These are phyloP conservation scores for Chaetomium tenue DNA, from an alignment of 495 filamentous ascomycete genomes.

Conservation along the genomic window DNA sequence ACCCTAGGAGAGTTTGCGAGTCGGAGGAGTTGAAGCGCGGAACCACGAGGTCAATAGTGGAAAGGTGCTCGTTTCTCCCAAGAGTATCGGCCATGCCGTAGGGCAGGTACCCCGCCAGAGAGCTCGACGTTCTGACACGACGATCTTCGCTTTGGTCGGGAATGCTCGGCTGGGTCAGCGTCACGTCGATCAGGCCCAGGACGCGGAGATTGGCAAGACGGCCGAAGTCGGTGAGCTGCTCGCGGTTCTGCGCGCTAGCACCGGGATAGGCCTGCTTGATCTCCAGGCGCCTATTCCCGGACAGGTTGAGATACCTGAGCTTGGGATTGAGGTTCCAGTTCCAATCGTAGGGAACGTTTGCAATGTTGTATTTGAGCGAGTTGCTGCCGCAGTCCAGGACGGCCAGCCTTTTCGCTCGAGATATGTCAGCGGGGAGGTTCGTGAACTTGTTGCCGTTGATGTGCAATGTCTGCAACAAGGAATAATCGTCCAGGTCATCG, in stretches of 20 bases:
- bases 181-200: conserved; percentile 96
- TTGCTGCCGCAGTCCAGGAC: conserved; percentile 96
- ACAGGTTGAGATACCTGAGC: conserved; percentile 91
- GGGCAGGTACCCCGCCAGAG: conserved; percentile 76
- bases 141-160: conserved; percentile 95
- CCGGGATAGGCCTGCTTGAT: conserved; percentile 75
- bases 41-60: conserved; percentile 96
- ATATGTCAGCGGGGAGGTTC: conserved; percentile 90
- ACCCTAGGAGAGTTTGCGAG: conserved; percentile 81
- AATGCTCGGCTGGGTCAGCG: conserved; percentile 78
- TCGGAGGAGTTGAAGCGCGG: conserved; percentile 90
- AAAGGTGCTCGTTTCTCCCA: conserved; percentile 88
- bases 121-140: conserved; percentile 92
- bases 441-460: conserved; percentile 98
- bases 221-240: conserved; percentile 88
- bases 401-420: conserved; percentile 78
- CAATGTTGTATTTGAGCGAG: conserved; percentile 96
- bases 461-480: conserved; percentile 81
- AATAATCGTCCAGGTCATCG: conserved; percentile 88
- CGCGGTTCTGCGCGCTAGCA: conserved; percentile 51
- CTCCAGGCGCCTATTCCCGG: conserved; percentile 93
- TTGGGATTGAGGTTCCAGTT: conserved; percentile 99
- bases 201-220: conserved; percentile 81
- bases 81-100: conserved; percentile 99
- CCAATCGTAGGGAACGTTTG: conserved; percentile 99